Base-by-base conservation (phyloP, 495 filamentous ascomycete genomes). In the Xylaria longipes region DNA sequence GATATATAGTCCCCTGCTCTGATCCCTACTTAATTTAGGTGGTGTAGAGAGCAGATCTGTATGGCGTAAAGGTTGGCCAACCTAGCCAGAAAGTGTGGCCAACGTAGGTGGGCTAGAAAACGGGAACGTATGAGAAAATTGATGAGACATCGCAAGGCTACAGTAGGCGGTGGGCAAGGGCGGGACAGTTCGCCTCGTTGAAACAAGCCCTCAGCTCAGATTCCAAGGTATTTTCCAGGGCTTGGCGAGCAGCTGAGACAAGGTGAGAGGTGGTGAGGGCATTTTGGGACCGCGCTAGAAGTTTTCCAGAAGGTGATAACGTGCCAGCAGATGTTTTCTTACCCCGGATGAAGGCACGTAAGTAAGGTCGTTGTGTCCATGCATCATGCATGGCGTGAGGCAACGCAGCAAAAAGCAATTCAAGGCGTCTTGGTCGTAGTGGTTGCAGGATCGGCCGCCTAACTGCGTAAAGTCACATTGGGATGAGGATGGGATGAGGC, bases 301-400 rank as follows among this genome's bases (percentile, higher is more conserved):
- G 69, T 12, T 66, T 83, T 83, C 81, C 73, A 80, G 81, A 83
- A 83, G 80, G 77, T 76, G 76, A 43, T 33, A 22, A 41, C 35
- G 58, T 54, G 58, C 0, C 8, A 52, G 17, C 33, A 63, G 60
- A 8, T 25, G 39, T n/a, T 20, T 39, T 65, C 31, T 46, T 63
- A 63, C 62, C 63, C 45, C 63, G 15, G 63, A 65, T 48, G 22
- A 45, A 31, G 65, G 20, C 29, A 31, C 17, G 9, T 45, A 39
- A 7, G 9, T 45, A 39, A 7, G n/a, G 33, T 41, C 20, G 8
- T 17, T 31, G 48, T 57, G 46, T 29, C 22, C 11, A 35, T 48
- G 29, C 63, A 50, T 33, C 9, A 43, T 63, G 60, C 63, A 70
- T 56, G 31, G 50, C 56, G 29, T 9, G 54, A 70, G 12, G 60